phyloP scores from a whole-genome alignment of 768 basidiomycete species.

The Phallus indusiatus region DNA sequence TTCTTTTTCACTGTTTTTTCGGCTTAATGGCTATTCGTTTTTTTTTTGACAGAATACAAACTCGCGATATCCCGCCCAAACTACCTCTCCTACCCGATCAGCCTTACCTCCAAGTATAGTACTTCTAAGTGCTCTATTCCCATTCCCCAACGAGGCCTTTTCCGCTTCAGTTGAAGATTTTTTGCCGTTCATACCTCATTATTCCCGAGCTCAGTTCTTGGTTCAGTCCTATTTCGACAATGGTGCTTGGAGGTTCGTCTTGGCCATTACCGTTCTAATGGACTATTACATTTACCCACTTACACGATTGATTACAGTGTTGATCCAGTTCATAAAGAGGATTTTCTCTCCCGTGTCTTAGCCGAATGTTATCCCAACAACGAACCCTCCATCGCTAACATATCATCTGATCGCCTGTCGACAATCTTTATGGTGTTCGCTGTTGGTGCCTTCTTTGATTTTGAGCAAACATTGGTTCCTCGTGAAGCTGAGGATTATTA shows the following conservation, averaged over 20 bases:
- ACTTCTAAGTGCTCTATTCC: constrained; percentile 4
- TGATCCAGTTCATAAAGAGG: constrained; percentile 6
- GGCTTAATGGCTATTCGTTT: neutral
- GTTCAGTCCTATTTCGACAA: constrained; percentile 6
- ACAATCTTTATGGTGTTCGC: constrained; percentile 8
- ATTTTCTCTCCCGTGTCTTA: constrained; percentile 2
- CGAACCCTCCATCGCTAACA: neutral
- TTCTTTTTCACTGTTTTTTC: neutral
- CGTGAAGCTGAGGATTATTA: constrained; percentile 7
- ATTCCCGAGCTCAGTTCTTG: constrained; percentile 2
- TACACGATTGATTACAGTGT: neutral
- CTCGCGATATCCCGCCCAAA: neutral
- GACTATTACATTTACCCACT: neutral
- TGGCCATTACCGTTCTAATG: neutral
- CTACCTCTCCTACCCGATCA: neutral
- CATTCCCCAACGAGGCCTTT: constrained; percentile 3
- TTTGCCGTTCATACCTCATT: constrained; percentile 1
- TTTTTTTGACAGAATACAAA: neutral
- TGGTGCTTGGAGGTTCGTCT: constrained; percentile 7
- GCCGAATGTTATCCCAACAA: constrained; percentile 1
- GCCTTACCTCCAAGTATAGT: neutral
- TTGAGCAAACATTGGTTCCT: constrained; percentile 2
- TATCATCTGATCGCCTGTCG: constrained; percentile 1
- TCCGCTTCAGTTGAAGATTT: constrained; percentile 5
- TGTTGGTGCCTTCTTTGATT: constrained; percentile 8